Conservation (phyloP, 805 yeast species). For the Kodamaea nitidulidarum region DNA sequence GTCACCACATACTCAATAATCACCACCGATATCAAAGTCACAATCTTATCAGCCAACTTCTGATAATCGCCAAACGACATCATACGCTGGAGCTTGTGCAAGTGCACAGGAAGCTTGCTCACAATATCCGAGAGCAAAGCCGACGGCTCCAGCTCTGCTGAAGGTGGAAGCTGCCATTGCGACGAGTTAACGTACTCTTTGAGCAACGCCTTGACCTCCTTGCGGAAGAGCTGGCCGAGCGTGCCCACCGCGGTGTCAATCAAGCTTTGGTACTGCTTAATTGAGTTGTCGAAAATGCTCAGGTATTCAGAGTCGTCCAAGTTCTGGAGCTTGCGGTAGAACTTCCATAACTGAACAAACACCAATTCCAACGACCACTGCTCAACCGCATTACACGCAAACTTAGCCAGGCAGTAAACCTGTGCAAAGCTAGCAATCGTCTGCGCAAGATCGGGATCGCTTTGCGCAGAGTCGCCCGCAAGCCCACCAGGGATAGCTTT, state of each 20-base stretch:
- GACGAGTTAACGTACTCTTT: conserved; percentile 36
- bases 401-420: conserved; percentile 34
- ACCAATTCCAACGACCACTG: conserved; percentile 38
- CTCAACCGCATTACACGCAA: conserved; percentile 25
- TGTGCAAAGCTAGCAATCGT: conserved; percentile 28
- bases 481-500: conserved; percentile 34
- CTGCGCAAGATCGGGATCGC: conserved; percentile 10
- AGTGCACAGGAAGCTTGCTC: conserved; percentile 22
- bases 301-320: conserved; percentile 14
- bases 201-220: conserved; percentile 28
- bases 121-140: conserved; percentile 21
- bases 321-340: conserved; percentile 21
- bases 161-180: conserved; percentile 25
- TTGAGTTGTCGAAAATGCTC: conserved; percentile 28
- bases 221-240: conserved; percentile 29
- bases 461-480: conserved; percentile 26
- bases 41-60: conserved; percentile 23
- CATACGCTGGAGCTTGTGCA: conserved; percentile 19
- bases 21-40: conserved; percentile 24
- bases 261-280: conserved; percentile 22
- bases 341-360: conserved; percentile 38
- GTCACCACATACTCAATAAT: conserved; percentile 37
- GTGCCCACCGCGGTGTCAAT: conserved; percentile 17
- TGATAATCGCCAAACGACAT: conserved; percentile 30
- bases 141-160: conserved; percentile 15